phyloP scores from a whole-genome alignment of 768 basidiomycete species.

The Tricholomella constricta region DNA sequence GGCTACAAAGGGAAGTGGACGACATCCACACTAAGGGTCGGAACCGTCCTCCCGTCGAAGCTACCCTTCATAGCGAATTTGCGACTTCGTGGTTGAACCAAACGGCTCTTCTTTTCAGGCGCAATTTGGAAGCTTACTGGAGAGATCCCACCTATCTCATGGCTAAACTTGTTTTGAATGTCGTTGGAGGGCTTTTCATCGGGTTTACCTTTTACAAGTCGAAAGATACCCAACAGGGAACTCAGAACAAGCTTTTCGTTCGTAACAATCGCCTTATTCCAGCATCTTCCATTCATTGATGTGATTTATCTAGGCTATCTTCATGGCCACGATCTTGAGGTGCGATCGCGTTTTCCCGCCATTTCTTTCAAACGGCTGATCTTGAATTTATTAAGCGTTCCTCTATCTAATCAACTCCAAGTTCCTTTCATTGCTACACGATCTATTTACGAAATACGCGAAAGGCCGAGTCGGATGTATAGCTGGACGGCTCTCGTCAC shows the following conservation, averaged over 20 bases:
- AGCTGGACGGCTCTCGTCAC: slow-evolving; percentile 62
- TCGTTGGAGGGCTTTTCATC: slow-evolving; percentile 56
- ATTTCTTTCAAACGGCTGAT: neutral
- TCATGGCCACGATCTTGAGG: slow-evolving; percentile 54
- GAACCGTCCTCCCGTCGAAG: slow-evolving; percentile 36
- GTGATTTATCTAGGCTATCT: slow-evolving; percentile 42
- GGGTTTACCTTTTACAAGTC: slow-evolving; percentile 66
- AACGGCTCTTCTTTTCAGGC: slow-evolving; percentile 41
- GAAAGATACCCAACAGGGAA: slow-evolving; percentile 54
- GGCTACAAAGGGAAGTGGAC: slow-evolving; percentile 41
- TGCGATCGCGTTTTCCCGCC: neutral
- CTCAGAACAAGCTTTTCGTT: slow-evolving; percentile 69
- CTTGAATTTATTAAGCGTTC: slow-evolving; percentile 35
- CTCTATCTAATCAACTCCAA: slow-evolving; percentile 65
- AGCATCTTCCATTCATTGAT: neutral
- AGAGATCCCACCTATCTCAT: slow-evolving; percentile 60
- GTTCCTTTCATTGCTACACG: slow-evolving; percentile 60
- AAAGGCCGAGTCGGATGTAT: slow-evolving; percentile 66
- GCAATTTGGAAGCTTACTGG: slow-evolving; percentile 52
- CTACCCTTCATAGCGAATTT: slow-evolving; percentile 44
- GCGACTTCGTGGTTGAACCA: slow-evolving; percentile 59
- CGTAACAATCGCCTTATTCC: slow-evolving; percentile 24
- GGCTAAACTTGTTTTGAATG: slow-evolving; percentile 59
- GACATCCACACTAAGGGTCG: slow-evolving; percentile 51
- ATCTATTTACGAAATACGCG: slow-evolving; percentile 67